These are phyloP conservation scores for Trichoderma polysporum DNA, from an alignment of 2,329 filamentous ascomycete species.

Conservation along the genomic window DNA sequence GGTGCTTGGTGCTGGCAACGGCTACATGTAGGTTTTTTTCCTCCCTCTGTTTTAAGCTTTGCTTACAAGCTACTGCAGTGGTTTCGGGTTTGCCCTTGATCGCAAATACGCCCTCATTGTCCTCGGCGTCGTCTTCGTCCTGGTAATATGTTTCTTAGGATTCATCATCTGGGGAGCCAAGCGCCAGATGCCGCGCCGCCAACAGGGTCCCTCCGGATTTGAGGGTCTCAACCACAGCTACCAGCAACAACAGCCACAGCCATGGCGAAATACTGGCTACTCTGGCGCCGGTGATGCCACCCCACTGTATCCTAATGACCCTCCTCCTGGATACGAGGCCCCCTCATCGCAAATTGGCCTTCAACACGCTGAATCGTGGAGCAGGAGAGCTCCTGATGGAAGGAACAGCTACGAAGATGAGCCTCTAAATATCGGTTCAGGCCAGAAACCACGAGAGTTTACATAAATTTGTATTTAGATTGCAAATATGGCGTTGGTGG, in stretches of 20 bases:
- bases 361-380: constrained; percentile 30
- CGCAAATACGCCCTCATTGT: constrained; percentile 48
- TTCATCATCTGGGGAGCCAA: constrained; percentile 34
- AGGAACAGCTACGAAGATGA: constrained; percentile 32
- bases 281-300: constrained; percentile 23
- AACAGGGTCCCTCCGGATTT: constrained; percentile 19
- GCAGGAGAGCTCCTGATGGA: constrained; percentile 30
- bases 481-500: constrained; percentile 26
- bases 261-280: constrained; percentile 31
- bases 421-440: constrained; percentile 30
- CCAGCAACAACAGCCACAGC: constrained; percentile 28
- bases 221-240: constrained; percentile 27
- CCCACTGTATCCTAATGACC: constrained; percentile 28
- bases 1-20: constrained; percentile 54
- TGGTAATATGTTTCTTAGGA: constrained; percentile 43
- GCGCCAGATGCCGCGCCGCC: constrained; percentile 27
- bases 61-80: constrained; percentile 37
- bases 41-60: constrained; percentile 14
- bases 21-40: constrained; percentile 49
- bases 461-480: constrained; percentile 24
- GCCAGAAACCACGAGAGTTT: constrained; percentile 37
- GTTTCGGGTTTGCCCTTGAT: constrained; percentile 57
- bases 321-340: constrained; percentile 37
- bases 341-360: constrained; percentile 34
- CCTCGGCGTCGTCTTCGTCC: constrained; percentile 47